phyloP scores from a whole-genome alignment of 1,284 basidiomycete species.

The Peniophora sp. region DNA sequence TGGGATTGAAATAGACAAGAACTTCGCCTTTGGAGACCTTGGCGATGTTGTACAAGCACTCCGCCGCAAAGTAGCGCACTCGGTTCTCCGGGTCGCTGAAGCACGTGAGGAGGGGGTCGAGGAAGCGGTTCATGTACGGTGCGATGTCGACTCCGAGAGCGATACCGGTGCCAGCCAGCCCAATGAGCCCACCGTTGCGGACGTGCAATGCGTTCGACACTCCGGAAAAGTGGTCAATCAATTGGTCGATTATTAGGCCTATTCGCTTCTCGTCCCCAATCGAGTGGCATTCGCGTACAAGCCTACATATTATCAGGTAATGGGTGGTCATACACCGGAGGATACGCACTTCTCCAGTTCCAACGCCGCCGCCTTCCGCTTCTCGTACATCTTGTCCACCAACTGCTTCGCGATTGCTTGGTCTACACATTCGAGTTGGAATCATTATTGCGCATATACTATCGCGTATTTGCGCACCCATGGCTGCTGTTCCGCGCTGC shows the following conservation, averaged over 20 bases:
- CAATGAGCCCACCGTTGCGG: slow-evolving; percentile 93
- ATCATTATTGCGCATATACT: not conserved
- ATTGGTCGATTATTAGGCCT: slow-evolving; percentile 85
- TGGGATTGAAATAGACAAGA: slow-evolving; percentile 95
- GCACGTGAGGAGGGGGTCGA: slow-evolving; percentile 86
- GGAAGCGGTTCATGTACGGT: slow-evolving; percentile 90
- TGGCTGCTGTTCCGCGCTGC: not conserved
- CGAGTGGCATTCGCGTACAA: slow-evolving; percentile 78
- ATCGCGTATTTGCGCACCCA: not conserved
- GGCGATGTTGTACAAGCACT: slow-evolving; percentile 97
- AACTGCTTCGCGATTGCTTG: slow-evolving; percentile 64
- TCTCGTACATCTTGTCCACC: slow-evolving; percentile 89
- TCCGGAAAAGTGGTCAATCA: slow-evolving; percentile 88
- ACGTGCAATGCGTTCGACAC: slow-evolving; percentile 78
- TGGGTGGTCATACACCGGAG: not conserved
- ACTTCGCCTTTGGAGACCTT: slow-evolving; percentile 98
- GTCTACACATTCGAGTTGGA: slow-evolving; percentile 31
- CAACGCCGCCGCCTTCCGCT: slow-evolving; percentile 91
- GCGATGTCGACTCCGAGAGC: slow-evolving; percentile 91
- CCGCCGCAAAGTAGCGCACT: slow-evolving; percentile 95
- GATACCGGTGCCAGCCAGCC: slow-evolving; percentile 93
- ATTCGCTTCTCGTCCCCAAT: slow-evolving; percentile 80
- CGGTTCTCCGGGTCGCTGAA: slow-evolving; percentile 94
- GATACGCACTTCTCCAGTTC: slow-evolving; percentile 83
- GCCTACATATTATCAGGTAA: slow-evolving; percentile 23